phyloP scores from a whole-genome alignment of 805 yeast genomes.

The Candida pseudoglaebosa region DNA sequence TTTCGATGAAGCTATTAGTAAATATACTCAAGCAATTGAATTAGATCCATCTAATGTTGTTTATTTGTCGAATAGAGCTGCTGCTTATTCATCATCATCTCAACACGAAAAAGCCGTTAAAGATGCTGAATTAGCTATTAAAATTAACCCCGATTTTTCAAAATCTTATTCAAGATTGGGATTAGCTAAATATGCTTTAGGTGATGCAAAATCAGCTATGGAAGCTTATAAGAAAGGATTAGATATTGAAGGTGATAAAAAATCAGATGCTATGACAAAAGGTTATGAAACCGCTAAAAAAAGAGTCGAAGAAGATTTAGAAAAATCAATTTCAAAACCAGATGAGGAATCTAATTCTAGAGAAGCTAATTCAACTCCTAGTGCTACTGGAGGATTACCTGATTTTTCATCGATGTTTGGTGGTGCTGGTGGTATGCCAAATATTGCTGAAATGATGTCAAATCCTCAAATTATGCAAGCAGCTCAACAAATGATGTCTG shows the following conservation, averaged over 20 bases:
- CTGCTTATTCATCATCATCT: slow-evolving; percentile 80
- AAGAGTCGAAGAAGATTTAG: slow-evolving; percentile 75
- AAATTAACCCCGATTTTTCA: slow-evolving; percentile 72
- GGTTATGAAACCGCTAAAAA: slow-evolving; percentile 93
- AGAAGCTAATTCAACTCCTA: slow-evolving; percentile 37
- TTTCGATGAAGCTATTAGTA: slow-evolving; percentile 64
- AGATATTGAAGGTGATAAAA: slow-evolving; percentile 78
- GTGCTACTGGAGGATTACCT: slow-evolving; percentile 60
- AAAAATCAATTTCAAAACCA: slow-evolving; percentile 30
- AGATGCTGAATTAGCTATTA: slow-evolving; percentile 82
- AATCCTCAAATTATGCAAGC: slow-evolving; percentile 92
- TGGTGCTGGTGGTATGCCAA: slow-evolving; percentile 69
- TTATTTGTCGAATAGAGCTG: slow-evolving; percentile 91
- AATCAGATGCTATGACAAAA: slow-evolving; percentile 84
- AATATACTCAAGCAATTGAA: slow-evolving; percentile 77
- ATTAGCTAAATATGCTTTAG: slow-evolving; percentile 88
- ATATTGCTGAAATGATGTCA: slow-evolving; percentile 65
- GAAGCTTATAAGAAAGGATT: slow-evolving; percentile 88
- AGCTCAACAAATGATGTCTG: slow-evolving; percentile 82
- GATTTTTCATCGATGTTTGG: slow-evolving; percentile 73
- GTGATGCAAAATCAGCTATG: slow-evolving; percentile 85
- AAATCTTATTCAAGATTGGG: slow-evolving; percentile 96
- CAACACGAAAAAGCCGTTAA: slow-evolving; percentile 72
- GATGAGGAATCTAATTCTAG: slow-evolving; percentile 26
- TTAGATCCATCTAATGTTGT: slow-evolving; percentile 72